A percentile compares a stretch with the other conserved stretches of the same genome.
Conservation (phyloP, 805 yeast genomes). For the Tetrapisispora nanseiensis region DNA sequence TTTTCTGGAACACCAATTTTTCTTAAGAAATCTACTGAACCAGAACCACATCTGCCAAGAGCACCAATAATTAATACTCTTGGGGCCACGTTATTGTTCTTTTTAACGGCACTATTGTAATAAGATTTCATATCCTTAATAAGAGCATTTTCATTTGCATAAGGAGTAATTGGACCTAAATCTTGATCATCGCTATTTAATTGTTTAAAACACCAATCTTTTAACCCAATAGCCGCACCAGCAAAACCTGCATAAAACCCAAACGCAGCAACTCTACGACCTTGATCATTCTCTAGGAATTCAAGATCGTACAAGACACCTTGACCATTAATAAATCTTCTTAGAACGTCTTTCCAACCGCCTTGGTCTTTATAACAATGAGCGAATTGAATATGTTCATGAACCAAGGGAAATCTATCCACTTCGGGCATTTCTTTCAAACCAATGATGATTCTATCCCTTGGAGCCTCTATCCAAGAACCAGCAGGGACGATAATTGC, state of each 20-base stretch:
- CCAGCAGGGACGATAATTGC: conserved; percentile 86
- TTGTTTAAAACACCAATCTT: conserved; percentile 91
- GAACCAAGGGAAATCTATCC: conserved; percentile 80
- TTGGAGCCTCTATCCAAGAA: conserved; percentile 88
- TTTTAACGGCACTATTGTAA: conserved; percentile 45
- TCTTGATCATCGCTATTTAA: conserved; percentile 55
- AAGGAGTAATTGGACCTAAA: conserved; percentile 73
- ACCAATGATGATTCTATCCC: conserved; percentile 82
- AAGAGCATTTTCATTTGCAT: conserved; percentile 66
- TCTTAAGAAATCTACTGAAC: conserved; percentile 77
- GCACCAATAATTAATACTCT: conserved; percentile 90
- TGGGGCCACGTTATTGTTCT: conserved; percentile 59
- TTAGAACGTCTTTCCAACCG: conserved; percentile 90
- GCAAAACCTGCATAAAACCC: conserved; percentile 99
- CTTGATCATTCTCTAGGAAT: conserved; percentile 85
- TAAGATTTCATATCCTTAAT: conserved; percentile 60
- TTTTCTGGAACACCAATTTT: conserved; percentile 82
- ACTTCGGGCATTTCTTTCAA: conserved; percentile 92
- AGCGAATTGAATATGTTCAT: conserved; percentile 96
- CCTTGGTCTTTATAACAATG: conserved; percentile 97
- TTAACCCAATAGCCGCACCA: conserved; percentile 94
- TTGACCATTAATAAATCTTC: conserved; percentile 83
- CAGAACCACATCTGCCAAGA: conserved; percentile 96
- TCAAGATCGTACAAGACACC: conserved; percentile 91
- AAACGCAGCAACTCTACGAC: conserved; percentile 98